Percentiles rank a stretch among this genome's conserved stretches.
Conservation (phyloP, 2,329 filamentous ascomycete genomes). For the Nemania sp. region DNA sequence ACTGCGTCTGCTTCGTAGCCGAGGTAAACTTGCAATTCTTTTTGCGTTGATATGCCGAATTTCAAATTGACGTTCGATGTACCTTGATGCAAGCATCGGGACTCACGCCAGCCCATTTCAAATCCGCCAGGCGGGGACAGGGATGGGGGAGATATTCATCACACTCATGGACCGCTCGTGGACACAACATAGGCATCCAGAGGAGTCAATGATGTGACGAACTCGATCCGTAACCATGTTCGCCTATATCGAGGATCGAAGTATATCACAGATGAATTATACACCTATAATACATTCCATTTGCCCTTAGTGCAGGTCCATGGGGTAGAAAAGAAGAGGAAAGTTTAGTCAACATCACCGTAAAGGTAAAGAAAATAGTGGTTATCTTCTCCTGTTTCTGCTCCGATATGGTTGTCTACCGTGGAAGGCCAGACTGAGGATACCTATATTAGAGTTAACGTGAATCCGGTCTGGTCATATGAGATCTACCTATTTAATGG, state of each 20-base stretch:
- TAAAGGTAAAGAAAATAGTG: neutral
- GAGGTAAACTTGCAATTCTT: slow-evolving; percentile 41
- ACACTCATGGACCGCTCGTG: slow-evolving; percentile 49
- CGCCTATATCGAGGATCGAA: neutral
- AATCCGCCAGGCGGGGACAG: slow-evolving; percentile 49
- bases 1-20: slow-evolving; percentile 57
- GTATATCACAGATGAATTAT: neutral
- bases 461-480: no score
- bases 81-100: no score
- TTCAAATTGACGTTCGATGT: no score
- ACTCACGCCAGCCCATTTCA: slow-evolving; percentile 22
- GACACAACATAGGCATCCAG: slow-evolving; percentile 37
- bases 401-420: no score
- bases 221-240: neutral
- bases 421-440: no score
- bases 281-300: neutral
- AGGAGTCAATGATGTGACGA: neutral
- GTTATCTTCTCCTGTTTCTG: neutral
- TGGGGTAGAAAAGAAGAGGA: neutral
- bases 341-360: neutral
- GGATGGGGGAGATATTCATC: slow-evolving; percentile 45
- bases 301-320: neutral
- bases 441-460: no score
- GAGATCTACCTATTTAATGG: no score
- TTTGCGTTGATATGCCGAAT: no score